Conservation (phyloP, 1,284 basidiomycete genomes). For the Rhodotorula mucilaginosa region DNA sequence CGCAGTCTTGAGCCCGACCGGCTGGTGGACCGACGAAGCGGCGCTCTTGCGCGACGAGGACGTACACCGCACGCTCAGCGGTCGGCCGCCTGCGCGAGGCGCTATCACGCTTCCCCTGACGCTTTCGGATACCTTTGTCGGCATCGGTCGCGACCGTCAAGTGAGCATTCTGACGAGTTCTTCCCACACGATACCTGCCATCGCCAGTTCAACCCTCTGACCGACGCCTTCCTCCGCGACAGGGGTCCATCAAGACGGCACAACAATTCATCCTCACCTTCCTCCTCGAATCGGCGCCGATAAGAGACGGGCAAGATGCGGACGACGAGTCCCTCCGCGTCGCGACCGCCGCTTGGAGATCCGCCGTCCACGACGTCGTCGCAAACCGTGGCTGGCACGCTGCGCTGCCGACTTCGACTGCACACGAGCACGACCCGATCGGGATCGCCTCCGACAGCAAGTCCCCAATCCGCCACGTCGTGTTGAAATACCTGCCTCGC, state of each 20-base stretch:
- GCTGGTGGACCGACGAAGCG: conserved; percentile 68
- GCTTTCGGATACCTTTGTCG: conserved; percentile 34
- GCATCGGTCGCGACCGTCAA: conserved; percentile 27
- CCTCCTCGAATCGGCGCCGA: conserved; percentile 57
- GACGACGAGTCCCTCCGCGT: neutral
- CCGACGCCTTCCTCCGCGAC: too few relatives aligned
- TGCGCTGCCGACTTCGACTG: neutral
- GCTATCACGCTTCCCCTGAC: conserved; percentile 44
- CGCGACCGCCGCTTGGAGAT: conserved; percentile 18
- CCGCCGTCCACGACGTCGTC: conserved; percentile 24
- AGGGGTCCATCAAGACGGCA: conserved; percentile 60
- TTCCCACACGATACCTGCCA: fast-evolving
- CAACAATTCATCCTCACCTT: conserved; percentile 71
- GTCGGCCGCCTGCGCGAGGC: conserved; percentile 52
- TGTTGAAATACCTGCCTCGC: conserved; percentile 40
- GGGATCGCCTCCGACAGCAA: conserved; percentile 16
- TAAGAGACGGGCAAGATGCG: too few relatives aligned
- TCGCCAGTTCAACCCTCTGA: neutral
- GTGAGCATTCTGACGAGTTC: neutral
- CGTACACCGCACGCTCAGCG: conserved; percentile 54
- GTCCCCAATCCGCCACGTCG: conserved; percentile 17
- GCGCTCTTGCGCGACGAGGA: conserved; percentile 56
- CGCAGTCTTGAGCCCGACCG: conserved; percentile 54
- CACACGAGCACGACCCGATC: conserved; percentile 8
- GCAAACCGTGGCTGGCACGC: conserved; percentile 15